Percentiles rank a stretch among this genome's conserved stretches.
Evolutionary conservation across 768 basidiomycete species (phyloP).

Genomic region (Omphalotus guepiniiformis): DNA sequence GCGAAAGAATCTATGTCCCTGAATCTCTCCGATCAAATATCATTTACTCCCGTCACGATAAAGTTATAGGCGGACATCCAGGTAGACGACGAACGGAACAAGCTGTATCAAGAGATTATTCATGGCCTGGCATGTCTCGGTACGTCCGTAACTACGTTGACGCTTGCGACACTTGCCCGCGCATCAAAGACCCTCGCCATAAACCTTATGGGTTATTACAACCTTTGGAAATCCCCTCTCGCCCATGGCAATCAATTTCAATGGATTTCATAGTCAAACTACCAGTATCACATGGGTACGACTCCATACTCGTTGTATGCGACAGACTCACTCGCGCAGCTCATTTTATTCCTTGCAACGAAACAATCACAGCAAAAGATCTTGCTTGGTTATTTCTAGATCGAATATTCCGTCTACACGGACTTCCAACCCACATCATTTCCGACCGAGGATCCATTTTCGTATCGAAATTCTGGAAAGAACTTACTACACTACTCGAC

Average conservation of each 20-base stretch:
- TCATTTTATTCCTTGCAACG: slow-evolving; percentile 35
- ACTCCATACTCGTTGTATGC: slow-evolving; percentile 33
- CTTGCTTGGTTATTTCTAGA: slow-evolving; percentile 32
- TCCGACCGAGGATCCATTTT: slow-evolving; percentile 30
- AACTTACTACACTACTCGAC: slow-evolving; percentile 5
- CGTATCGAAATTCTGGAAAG: slow-evolving; percentile 27
- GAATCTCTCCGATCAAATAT: slow-evolving; percentile 23
- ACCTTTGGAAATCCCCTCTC: slow-evolving; percentile 29
- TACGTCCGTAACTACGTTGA: slow-evolving; percentile 21
- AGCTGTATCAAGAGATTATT: slow-evolving; percentile 31
- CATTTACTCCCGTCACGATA: slow-evolving; percentile 32
- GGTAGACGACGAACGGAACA: slow-evolving; percentile 30
- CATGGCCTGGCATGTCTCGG: slow-evolving; percentile 30
- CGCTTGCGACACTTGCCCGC: slow-evolving; percentile 31
- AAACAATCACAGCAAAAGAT: slow-evolving; percentile 23
- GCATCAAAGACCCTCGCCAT: slow-evolving; percentile 28
- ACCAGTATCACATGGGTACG: slow-evolving; percentile 31
- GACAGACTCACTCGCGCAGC: slow-evolving; percentile 36
- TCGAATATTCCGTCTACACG: slow-evolving; percentile 31
- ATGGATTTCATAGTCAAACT: slow-evolving; percentile 43
- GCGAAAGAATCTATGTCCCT: slow-evolving; percentile 29
- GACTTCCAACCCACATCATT: slow-evolving; percentile 27
- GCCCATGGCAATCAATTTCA: slow-evolving; percentile 33
- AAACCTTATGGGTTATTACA: slow-evolving; percentile 32
- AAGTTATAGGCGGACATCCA: slow-evolving; percentile 34